Evolutionary conservation across 768 basidiomycete genomes (phyloP).

Genomic region (Cyclocybe cylindracea): DNA sequence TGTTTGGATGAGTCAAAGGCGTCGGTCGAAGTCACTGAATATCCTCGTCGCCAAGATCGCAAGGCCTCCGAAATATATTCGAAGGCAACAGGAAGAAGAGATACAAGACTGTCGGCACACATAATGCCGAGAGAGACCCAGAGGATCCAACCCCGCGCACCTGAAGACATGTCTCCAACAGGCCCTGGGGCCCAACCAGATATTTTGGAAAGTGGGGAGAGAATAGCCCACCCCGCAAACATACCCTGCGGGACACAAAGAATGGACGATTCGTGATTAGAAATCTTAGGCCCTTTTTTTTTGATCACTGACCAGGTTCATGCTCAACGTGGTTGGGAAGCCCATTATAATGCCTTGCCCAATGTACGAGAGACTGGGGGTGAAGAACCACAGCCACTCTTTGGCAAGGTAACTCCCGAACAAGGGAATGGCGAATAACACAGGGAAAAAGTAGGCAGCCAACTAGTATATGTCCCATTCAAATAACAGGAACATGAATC

Average conservation of each 20-base stretch:
- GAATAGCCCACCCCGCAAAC: conserved; percentile 93
- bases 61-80: conserved; percentile 47
- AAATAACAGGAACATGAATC: conserved; percentile 1
- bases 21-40: conserved; percentile 17
- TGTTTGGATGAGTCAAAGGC: conserved; percentile 34
- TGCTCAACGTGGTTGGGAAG: conserved; percentile 89
- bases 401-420: conserved; percentile 83
- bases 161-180: conserved; percentile 82
- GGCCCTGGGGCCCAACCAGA: conserved; percentile 93
- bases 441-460: conserved; percentile 85
- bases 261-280: neutral
- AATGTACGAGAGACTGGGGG: conserved; percentile 88
- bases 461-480: conserved; percentile 47
- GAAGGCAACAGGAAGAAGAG: conserved; percentile 72
- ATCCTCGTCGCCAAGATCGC: conserved; percentile 25
- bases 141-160: conserved; percentile 96
- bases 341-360: conserved; percentile 99
- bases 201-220: conserved; percentile 85
- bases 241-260: conserved; percentile 64
- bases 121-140: conserved; percentile 96
- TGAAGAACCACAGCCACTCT: conserved; percentile 93
- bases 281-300: neutral
- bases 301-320: conserved; percentile 70
- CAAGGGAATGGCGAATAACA: conserved; percentile 83
- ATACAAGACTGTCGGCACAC: conserved; percentile 89